A percentile compares a stretch with the other conserved stretches of the same genome.
Conservation (phyloP, 2,329 filamentous ascomycete species). For the Paraphaeosphaeria minitans region DNA sequence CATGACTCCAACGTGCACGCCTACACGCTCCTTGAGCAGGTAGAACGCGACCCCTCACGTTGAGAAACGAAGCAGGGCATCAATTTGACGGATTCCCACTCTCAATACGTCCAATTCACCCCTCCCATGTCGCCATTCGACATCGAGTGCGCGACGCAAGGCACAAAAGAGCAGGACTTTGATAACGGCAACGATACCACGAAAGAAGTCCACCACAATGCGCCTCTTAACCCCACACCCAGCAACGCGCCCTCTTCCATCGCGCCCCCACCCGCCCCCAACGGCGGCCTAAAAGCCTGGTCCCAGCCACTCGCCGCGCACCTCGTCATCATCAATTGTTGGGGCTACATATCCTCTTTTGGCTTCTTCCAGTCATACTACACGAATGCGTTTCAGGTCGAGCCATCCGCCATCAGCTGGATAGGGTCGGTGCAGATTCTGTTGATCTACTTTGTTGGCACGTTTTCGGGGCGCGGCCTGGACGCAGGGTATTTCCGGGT, state of each 20-base stretch:
- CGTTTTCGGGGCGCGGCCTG: slow-evolving; percentile 13
- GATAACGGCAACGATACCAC: neutral
- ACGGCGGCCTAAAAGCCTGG: slow-evolving; percentile 35
- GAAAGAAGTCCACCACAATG: slow-evolving; percentile 22
- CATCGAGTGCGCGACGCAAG: neutral
- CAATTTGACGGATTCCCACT: too few species aligned
- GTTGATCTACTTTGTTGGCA: slow-evolving; percentile 17
- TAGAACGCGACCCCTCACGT: neutral
- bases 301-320: slow-evolving; percentile 31
- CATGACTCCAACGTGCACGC: neutral
- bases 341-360: slow-evolving; percentile 36
- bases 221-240: slow-evolving; percentile 25
- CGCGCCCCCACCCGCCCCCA: slow-evolving; percentile 45
- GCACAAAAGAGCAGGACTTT: neutral
- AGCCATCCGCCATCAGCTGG: slow-evolving; percentile 20
- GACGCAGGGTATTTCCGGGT: slow-evolving; percentile 16
- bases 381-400: slow-evolving; percentile 13
- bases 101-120: neutral
- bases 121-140: neutral
- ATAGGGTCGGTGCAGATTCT: slow-evolving; percentile 21
- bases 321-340: slow-evolving; percentile 32
- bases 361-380: slow-evolving; percentile 39
- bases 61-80: neutral
- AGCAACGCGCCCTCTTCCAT: slow-evolving; percentile 33
- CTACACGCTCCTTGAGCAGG: neutral